Conservation (phyloP, 352 stramenopile genomes). For the Phytopythium montanum region DNA sequence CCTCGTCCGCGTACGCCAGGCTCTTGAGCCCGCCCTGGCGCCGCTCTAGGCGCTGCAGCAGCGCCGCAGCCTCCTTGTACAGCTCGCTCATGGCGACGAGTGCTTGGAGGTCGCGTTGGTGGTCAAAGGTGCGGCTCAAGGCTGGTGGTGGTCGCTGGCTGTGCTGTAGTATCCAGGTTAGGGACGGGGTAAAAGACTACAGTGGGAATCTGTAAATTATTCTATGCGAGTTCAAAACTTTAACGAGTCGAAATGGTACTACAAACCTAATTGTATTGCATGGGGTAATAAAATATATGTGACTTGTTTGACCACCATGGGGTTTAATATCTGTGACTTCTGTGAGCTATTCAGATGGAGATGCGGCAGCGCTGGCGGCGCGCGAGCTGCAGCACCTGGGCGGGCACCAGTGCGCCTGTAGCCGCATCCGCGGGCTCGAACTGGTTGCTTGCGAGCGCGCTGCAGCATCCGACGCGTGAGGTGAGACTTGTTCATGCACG, state of each 20-base stretch:
- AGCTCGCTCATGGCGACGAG: conserved; percentile 63
- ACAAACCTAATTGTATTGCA: too few species aligned
- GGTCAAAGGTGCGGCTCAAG: neutral
- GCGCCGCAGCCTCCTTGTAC: conserved; percentile 73
- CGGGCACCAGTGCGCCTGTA: conserved; percentile 31
- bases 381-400: conserved; percentile 37
- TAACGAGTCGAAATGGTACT: too few species aligned
- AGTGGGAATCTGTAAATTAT: too few species aligned
- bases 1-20: conserved; percentile 75
- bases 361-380: conserved; percentile 31
- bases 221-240: too few species aligned
- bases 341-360: conserved; percentile 1
- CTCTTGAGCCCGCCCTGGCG: conserved; percentile 82
- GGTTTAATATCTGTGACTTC: too few species aligned
- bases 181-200: too few species aligned
- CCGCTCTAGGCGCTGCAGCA: conserved; percentile 76
- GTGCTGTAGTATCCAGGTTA: too few species aligned
- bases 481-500: neutral
- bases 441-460: conserved; percentile 51
- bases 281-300: too few species aligned
- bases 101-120: neutral
- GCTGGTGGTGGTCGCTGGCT: neutral
- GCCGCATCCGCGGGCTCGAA: conserved; percentile 27
- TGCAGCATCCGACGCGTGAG: conserved; percentile 8
- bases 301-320: too few species aligned